phyloP scores from a whole-genome alignment of 129 eudicot genomes.

The Flaveria sonorensis region DNA sequence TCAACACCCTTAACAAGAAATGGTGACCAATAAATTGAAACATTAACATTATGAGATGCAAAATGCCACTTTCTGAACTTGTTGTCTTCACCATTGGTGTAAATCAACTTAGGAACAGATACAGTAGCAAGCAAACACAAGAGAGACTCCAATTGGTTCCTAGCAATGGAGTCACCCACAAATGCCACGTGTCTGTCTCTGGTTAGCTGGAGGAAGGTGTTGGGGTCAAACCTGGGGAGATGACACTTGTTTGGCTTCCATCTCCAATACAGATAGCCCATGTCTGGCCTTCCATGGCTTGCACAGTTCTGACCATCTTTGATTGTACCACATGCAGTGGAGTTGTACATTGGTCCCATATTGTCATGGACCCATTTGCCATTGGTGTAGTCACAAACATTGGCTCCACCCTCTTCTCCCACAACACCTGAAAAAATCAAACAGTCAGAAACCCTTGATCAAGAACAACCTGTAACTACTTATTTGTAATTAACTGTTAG shows the following conservation, averaged over 20 bases:
- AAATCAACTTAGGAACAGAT: constrained; percentile 57
- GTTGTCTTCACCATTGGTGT: constrained; percentile 64
- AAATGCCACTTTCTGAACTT: constrained; percentile 87
- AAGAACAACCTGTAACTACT: not conserved
- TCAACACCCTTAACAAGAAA: constrained; percentile 92
- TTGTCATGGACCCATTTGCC: constrained; percentile 78
- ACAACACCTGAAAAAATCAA: constrained; percentile 14
- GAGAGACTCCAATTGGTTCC: constrained; percentile 90
- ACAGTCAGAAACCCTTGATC: constrained; percentile 6
- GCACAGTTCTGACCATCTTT: constrained; percentile 80
- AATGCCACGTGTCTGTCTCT: constrained; percentile 73
- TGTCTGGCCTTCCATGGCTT: constrained; percentile 78
- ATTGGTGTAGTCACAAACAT: constrained; percentile 69
- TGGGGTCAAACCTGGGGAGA: constrained; percentile 80
- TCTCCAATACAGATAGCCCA: constrained; percentile 68
- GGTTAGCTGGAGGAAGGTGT: constrained; percentile 54
- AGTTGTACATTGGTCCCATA: constrained; percentile 75
- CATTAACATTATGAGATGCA: constrained; percentile 62
- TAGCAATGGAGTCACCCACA: constrained; percentile 94
- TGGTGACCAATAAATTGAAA: constrained; percentile 91
- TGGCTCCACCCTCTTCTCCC: constrained; percentile 40
- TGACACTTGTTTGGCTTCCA: constrained; percentile 79
- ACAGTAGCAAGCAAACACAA: constrained; percentile 66
- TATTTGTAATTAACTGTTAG: not conserved
- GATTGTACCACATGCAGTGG: constrained; percentile 69